Evolutionary conservation across 78 protist species (phyloP).

Genomic region (Chrysochromulina parva): DNA sequence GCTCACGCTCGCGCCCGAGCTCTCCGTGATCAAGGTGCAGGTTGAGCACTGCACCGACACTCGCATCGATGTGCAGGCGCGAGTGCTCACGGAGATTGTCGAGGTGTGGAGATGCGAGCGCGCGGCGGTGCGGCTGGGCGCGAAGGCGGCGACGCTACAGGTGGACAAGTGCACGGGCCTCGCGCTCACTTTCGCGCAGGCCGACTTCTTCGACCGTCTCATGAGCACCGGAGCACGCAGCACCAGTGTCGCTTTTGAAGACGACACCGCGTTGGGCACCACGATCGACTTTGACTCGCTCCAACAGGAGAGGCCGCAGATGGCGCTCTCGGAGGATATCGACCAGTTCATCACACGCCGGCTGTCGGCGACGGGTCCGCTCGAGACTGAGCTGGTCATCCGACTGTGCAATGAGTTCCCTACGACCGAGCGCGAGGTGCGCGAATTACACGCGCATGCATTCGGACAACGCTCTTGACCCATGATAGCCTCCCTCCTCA

Average conservation of each 20-base stretch:
- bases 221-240: not conserved
- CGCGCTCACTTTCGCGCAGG: not conserved
- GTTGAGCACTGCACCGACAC: not conserved
- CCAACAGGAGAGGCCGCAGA: not conserved
- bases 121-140: not conserved
- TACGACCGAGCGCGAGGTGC: slow-evolving; percentile 21
- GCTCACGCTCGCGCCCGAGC: not conserved
- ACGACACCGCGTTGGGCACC: not conserved
- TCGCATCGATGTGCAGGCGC: not conserved
- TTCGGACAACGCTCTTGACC: not conserved
- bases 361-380: not conserved
- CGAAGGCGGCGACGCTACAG: not conserved
- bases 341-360: slow-evolving; percentile 4
- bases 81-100: slow-evolving; percentile 14
- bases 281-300: not conserved
- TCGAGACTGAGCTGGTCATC: not conserved
- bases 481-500: not conserved
- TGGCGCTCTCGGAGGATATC: not conserved
- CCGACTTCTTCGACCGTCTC: not conserved
- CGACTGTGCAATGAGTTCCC: slow-evolving; percentile 12
- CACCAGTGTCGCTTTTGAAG: not conserved
- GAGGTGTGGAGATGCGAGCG: not conserved
- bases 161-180: not conserved
- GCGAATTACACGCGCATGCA: not conserved
- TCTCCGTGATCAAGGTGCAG: not conserved